Evolutionary conservation across 768 basidiomycete species (phyloP), one percentile per base, ranked within the genome.

Genomic region (Neoboletus subvelutipes): DNA sequence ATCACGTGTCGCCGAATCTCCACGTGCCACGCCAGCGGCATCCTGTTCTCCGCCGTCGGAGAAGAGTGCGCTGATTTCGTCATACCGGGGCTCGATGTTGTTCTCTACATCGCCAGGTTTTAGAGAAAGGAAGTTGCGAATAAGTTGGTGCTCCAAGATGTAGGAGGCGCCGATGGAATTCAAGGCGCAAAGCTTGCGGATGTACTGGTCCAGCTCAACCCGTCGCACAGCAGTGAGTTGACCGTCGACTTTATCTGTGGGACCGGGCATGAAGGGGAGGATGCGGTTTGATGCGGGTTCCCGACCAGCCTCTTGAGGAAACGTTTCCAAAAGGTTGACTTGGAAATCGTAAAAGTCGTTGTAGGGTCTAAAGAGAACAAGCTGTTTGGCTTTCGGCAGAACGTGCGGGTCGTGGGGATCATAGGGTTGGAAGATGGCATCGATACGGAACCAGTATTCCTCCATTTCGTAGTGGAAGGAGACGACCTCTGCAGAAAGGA

Each of bases 271-370:
- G 74, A 85, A 98, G 1, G 97, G 97, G 28, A 99, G 77, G 50
- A 96, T 88, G 36, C 97, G 82, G 10, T 79, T 79, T 59, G 83
- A 76, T 29, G 79, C 79, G 11, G 83, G 77, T 36, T 86, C 74
- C 17, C 91, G 83, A 22, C 97, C 97, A 15, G 94, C 97, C 75
- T 99, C 97, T 45, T 82, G 82, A 8, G 95, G 94, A 73, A 95
- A 98, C 0, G 82, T 79, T 45, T 94, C 83, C 59, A 98, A 83
- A 24, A 99, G 82, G 5, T 83, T 78, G 54, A 97, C 89, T 68
- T 99, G 97, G 73, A 98, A 98, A 66, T 95, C 92, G 75, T 96
- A 98, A 73, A 99, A 99, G 73, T 99, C 96, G 66, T 95, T 91
- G 79, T 99, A 99, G 26, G 92, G 86, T 50, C 97, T 84, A 77